A percentile compares a stretch with the other conserved stretches of the same genome.
phyloP scores from a whole-genome alignment of 2,329 filamentous ascomycete species.

The Neoarthrinium moseri region DNA sequence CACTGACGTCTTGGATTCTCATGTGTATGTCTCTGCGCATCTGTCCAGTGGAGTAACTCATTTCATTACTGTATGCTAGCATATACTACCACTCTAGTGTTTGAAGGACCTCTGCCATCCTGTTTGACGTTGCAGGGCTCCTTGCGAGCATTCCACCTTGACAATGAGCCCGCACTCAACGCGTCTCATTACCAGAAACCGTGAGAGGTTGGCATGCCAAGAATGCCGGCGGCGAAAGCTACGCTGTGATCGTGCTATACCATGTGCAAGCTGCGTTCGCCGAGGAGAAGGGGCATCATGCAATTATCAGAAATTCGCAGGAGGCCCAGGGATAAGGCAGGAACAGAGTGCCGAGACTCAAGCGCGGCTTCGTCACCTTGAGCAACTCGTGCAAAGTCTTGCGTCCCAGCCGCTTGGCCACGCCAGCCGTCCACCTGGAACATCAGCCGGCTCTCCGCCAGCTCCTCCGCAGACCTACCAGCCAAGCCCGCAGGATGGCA shows the following conservation, averaged over 20 bases:
- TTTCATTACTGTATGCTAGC: no score
- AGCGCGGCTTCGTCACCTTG: constrained; percentile 2
- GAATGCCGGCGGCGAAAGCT: constrained; percentile 7
- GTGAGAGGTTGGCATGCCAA: constrained; percentile 3
- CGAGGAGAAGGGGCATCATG: constrained; percentile 1
- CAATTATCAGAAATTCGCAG: constrained; percentile 2
- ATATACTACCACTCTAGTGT: no score
- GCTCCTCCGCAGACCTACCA: background rate
- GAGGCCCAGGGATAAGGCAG: background rate
- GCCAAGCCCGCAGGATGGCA: background rate
- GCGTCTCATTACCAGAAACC: constrained; percentile 6
- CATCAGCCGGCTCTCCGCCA: background rate
- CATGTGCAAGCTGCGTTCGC: constrained; percentile 1
- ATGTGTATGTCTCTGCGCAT: no score
- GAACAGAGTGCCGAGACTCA: background rate
- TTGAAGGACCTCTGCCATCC: no score
- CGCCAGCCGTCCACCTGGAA: no score
- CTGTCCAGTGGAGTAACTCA: no score
- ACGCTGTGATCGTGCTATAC: background rate
- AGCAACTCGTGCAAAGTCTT: constrained; percentile 1
- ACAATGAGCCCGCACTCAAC: background rate
- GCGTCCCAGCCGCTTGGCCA: background rate
- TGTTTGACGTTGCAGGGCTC: no score
- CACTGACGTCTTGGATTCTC: no score
- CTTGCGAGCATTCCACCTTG: no score